phyloP scores from a whole-genome alignment of 2,329 filamentous ascomycete species.

The Neophaeococcomyces mojaviensis region DNA sequence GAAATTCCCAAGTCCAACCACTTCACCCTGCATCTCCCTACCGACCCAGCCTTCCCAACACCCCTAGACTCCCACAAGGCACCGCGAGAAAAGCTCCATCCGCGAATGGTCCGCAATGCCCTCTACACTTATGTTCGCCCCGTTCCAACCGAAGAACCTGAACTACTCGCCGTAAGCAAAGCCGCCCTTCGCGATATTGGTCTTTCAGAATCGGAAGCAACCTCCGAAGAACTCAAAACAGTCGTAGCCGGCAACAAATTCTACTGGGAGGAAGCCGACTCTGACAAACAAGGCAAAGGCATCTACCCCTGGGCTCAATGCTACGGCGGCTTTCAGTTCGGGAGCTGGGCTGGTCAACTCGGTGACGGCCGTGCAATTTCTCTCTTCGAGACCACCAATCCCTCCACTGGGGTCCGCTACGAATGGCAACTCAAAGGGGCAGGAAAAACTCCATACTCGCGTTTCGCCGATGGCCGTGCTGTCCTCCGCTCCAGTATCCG shows the following conservation, averaged over 20 bases:
- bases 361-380: conserved; percentile 93
- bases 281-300: conserved; percentile 42
- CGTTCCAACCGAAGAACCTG: conserved; percentile 60
- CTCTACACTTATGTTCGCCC: conserved; percentile 88
- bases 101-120: conserved; percentile 76
- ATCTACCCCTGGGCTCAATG: conserved; percentile 98
- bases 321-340: conserved; percentile 66
- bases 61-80: conserved; percentile 74
- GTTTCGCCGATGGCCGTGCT: conserved; percentile 92
- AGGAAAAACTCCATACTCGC: conserved; percentile 85
- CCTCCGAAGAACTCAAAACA: conserved; percentile 65
- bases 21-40: conserved; percentile 61
- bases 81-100: conserved; percentile 66
- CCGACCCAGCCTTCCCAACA: conserved; percentile 72
- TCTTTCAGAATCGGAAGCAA: conserved; percentile 59
- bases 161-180: conserved; percentile 73
- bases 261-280: conserved; percentile 59
- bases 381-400: conserved; percentile 80
- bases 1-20: conserved; percentile 57
- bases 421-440: conserved; percentile 94
- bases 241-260: conserved; percentile 77
- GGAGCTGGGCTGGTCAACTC: conserved; percentile 90
- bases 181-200: conserved; percentile 76
- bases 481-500: conserved; percentile 87
- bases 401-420: conserved; percentile 62